Evolutionary conservation across 2,329 filamentous ascomycete species (phyloP).

Genomic region (Pestalotiopsis sp.): DNA sequence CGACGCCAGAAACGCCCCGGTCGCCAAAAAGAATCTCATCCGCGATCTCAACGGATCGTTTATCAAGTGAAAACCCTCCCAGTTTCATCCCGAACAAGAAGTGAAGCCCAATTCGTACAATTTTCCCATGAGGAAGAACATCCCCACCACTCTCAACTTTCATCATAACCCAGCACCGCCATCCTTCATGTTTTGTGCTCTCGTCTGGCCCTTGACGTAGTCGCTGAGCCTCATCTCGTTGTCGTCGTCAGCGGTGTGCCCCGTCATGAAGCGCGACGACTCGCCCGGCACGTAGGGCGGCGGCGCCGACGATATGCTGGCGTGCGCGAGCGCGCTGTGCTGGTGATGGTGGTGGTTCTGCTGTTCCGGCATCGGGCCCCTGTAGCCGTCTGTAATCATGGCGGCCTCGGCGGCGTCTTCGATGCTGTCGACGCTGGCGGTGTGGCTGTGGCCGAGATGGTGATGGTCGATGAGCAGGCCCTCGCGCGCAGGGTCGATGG

Average conservation of each 20-base stretch:
- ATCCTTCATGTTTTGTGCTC: constrained; percentile 39
- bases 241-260: constrained; percentile 32
- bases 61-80: neutral
- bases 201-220: constrained; percentile 38
- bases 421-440: neutral
- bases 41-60: neutral
- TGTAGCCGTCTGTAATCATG: constrained; percentile 33
- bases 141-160: neutral
- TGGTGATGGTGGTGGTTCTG: neutral
- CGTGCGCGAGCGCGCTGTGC: constrained; percentile 7
- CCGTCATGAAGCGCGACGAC: constrained; percentile 31
- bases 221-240: constrained; percentile 40
- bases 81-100: constrained; percentile 48
- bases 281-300: constrained; percentile 36
- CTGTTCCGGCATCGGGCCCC: constrained; percentile 14
- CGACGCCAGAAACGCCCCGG: neutral
- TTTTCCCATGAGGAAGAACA: constrained; percentile 53
- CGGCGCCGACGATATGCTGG: constrained; percentile 24
- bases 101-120: constrained; percentile 65
- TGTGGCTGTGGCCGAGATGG: neutral
- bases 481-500: constrained; percentile 13
- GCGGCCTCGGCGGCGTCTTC: constrained; percentile 30
- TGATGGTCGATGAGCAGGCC: constrained; percentile 19
- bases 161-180: constrained; percentile 17
- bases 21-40: neutral